Base-by-base conservation (phyloP, 202 grass and related monocot species). In the Carex arenaria region DNA sequence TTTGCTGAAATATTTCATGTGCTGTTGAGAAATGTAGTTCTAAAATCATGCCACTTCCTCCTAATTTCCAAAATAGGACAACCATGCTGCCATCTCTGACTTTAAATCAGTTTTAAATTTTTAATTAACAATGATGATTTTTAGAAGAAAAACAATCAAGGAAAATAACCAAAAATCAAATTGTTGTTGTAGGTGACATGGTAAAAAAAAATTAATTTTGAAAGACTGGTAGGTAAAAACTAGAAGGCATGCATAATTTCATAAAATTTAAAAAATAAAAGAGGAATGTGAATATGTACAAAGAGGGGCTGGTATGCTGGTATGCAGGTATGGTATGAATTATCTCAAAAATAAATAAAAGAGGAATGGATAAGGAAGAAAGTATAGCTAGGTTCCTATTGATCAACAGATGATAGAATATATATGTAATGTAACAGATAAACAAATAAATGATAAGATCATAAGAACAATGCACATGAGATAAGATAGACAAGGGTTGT, bases 331-430 rank as follows among this genome's bases (percentile, higher is more conserved):
- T 55, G 13, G 1, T 10, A 55, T 32, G 12, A 10, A n/a, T 56
- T 15, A 34, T 26, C 49, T 52, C 14, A 56, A 34, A 76, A 76
- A 56, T 1, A 0, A 26, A 26, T 34, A 55, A 55, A 56, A 76
- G 12, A 19, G 11, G 52, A 77, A 57, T 59, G 73, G 73, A 59
- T 77, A 59, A 77, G 73, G 73, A 77, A 77, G 73, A 38, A 77
- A 56, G 42, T 34, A 45, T 43, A 43, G 28, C 18, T 36, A 77
- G 51, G 52, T 57, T 61, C 84, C 84, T 92, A 80, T 62, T 85
- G 64, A 90, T 78, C 66, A 88, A 90, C 70, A 86, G 81, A 18
- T 60, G 80, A 92, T 31, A 42, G 87, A 86, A 94, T 74, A 86
- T 26, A 26, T 26, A 26, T 26, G 26, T 26, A 26, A 26, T 84